Evolutionary conservation across 1,284 basidiomycete species (phyloP), one percentile per base, ranked within the genome.

Genomic region (Meripilus lineatus): DNA sequence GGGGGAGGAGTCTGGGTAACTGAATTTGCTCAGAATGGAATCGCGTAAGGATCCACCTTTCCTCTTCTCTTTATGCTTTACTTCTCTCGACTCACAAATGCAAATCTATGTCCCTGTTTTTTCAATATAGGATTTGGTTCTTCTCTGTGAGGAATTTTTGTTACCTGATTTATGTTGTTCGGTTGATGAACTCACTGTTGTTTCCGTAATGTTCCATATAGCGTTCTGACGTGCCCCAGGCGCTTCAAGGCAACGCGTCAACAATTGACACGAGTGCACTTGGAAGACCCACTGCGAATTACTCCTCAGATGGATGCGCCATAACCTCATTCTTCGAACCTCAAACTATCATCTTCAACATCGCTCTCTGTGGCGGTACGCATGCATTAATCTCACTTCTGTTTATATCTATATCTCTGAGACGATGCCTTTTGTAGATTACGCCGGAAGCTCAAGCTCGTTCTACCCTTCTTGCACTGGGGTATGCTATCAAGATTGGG

Each of bases 1-100:
- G 77, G 78, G 11, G 88, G 88, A 23, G 87, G 88, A 13, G 71
- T 85, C 14, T 89, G 75, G 52, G 78, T 87, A 21, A 81, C 84
- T 4, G 84, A 89, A 62, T 79, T 79, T 52, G 80, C 83, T 1
- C 63, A 70, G 17, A 67, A 56, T 37, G 84, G 81, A 14, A 78
- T 87, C 24, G 80, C 75, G 81, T 84, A 55, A 55, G 76, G 33
- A 24, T 13, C 21, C 25, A 8, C 15, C 14, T 22, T 38, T 30
- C 10, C 8, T n/a, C 28, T 30, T 30, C 28, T 10, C n/a, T n/a
- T n/a, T n/a, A n/a, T n/a, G n/a, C n/a, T n/a, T n/a, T n/a, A n/a
- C n/a, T n/a, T n/a, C n/a, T n/a, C n/a, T n/a, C n/a, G n/a, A n/a
- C n/a, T n/a, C n/a, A n/a, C n/a, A n/a, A n/a, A n/a, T n/a, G n/a